Percentiles rank a stretch among this genome's conserved stretches.
These are phyloP conservation scores for Lathyrus oleraceus DNA, from an alignment of 306 rosid genomes.

Conservation along the genomic window DNA sequence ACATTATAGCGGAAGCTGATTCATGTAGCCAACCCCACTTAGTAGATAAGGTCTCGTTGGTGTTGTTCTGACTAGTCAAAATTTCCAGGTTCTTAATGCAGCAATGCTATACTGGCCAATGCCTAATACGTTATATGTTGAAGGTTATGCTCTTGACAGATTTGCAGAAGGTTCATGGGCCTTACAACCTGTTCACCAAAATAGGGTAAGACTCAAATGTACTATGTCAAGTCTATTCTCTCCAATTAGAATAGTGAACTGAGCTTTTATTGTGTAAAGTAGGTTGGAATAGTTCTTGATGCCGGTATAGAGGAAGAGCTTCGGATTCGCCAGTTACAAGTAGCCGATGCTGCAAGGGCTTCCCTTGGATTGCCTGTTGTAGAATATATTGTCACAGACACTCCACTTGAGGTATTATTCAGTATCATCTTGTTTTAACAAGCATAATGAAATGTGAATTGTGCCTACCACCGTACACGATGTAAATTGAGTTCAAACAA, in stretches of 20 bases:
- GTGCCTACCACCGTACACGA: conserved; percentile 12
- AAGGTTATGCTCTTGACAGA: conserved; percentile 91
- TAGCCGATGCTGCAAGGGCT: conserved; percentile 87
- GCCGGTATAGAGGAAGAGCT: conserved; percentile 84
- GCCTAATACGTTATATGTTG: conserved; percentile 75
- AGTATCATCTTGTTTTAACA: conserved; percentile 15
- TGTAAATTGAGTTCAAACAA: conserved; percentile 33
- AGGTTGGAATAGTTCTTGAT: conserved; percentile 92
- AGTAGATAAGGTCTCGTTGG: too few species aligned
- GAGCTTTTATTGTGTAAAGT: conserved; percentile 25
- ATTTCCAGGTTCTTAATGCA: conserved; percentile 81
- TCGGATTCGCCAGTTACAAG: conserved; percentile 77
- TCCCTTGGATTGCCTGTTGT: conserved; percentile 88
- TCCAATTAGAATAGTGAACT: conserved; percentile 5
- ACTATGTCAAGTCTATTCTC: not conserved
- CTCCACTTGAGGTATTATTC: conserved; percentile 64
- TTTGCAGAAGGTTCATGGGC: conserved; percentile 91
- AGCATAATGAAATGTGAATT: conserved; percentile 16
- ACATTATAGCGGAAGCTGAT: too few species aligned
- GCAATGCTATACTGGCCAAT: conserved; percentile 95
- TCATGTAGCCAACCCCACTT: too few species aligned
- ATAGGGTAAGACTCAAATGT: conserved; percentile 50
- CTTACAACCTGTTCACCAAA: conserved; percentile 84
- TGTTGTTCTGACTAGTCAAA: not conserved
- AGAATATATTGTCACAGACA: conserved; percentile 75